These are phyloP conservation scores for Arctium minus DNA, from an alignment of 129 eudicot species.

Conservation along the genomic window DNA sequence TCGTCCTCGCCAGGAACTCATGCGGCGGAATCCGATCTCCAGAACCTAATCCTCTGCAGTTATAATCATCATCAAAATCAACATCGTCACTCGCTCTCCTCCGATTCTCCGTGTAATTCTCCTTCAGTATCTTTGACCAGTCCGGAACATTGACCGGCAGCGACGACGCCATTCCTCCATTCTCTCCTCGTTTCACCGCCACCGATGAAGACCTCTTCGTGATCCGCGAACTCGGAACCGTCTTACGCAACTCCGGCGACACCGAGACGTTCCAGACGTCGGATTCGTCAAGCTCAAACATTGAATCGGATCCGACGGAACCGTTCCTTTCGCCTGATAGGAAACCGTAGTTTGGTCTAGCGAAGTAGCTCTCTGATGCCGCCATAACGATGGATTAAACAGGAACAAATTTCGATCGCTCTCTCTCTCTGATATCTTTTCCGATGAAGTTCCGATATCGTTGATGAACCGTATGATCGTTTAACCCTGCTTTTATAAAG, in stretches of 20 bases:
- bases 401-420: background rate
- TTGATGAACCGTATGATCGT: slow-evolving; percentile 10
- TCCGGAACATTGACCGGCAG: slow-evolving; percentile 75
- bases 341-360: slow-evolving; percentile 50
- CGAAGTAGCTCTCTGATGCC: slow-evolving; percentile 50
- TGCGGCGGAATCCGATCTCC: slow-evolving; percentile 85
- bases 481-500: slow-evolving; percentile 49
- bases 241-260: slow-evolving; percentile 53
- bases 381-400: slow-evolving; percentile 40
- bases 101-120: slow-evolving; percentile 50
- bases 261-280: slow-evolving; percentile 62
- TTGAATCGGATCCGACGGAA: slow-evolving; percentile 27
- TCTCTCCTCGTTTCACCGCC: slow-evolving; percentile 12
- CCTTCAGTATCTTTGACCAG: slow-evolving; percentile 69
- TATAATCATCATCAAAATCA: slow-evolving; percentile 38
- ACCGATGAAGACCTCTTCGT: slow-evolving; percentile 29
- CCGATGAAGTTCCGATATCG: background rate
- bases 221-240: slow-evolving; percentile 32
- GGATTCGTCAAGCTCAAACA: slow-evolving; percentile 70
- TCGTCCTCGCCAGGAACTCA: slow-evolving; percentile 72
- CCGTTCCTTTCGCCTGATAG: slow-evolving; percentile 27
- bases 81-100: slow-evolving; percentile 38
- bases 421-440: background rate
- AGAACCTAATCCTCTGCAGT: slow-evolving; percentile 24
- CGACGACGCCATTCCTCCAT: slow-evolving; percentile 41